Conservation (phyloP, 495 filamentous ascomycete species). For the Neurospora cerealis region DNA sequence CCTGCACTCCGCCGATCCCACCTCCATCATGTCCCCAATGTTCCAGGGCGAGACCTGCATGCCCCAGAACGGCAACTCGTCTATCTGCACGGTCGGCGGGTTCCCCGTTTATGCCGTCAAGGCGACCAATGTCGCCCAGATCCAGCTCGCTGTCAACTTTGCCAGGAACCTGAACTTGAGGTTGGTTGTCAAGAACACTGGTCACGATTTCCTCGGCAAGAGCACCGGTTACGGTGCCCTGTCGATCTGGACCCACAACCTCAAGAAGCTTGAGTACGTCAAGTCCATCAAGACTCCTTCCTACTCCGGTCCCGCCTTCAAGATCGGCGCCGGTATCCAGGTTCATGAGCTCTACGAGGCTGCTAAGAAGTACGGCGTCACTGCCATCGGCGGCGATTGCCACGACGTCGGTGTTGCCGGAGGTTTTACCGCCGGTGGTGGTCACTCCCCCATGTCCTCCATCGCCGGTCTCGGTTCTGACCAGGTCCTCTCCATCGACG, state of each 20-base stretch:
- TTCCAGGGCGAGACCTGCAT: constrained; percentile 39
- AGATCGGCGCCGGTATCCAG: constrained; percentile 48
- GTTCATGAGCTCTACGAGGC: constrained; percentile 40
- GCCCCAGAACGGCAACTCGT: constrained; percentile 22
- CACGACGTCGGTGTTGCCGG: constrained; percentile 26
- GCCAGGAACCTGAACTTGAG: constrained; percentile 48
- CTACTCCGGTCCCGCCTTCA: constrained; percentile 43
- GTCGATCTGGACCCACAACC: constrained; percentile 48
- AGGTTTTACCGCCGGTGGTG: constrained; percentile 34
- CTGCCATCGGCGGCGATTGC: constrained; percentile 41
- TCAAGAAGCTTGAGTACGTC: constrained; percentile 20
- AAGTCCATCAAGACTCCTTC: constrained; percentile 7
- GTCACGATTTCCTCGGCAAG: constrained; percentile 55
- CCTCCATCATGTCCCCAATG: constrained; percentile 40
- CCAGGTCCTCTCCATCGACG: constrained; percentile 33
- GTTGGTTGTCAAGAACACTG: constrained; percentile 55
- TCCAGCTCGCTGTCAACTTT: constrained; percentile 54
- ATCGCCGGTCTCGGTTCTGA: constrained; percentile 39
- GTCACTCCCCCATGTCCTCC: constrained; percentile 30
- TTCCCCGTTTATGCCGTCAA: constrained; percentile 51
- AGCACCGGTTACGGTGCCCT: constrained; percentile 38
- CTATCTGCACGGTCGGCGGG: constrained; percentile 44
- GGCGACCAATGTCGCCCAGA: constrained; percentile 41
- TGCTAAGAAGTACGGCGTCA: constrained; percentile 36
- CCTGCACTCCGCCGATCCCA: constrained; percentile 32